Percentiles rank a stretch among this genome's conserved stretches.
These are phyloP conservation scores for Candida piceae DNA, from an alignment of 805 yeast species.

Conservation along the genomic window DNA sequence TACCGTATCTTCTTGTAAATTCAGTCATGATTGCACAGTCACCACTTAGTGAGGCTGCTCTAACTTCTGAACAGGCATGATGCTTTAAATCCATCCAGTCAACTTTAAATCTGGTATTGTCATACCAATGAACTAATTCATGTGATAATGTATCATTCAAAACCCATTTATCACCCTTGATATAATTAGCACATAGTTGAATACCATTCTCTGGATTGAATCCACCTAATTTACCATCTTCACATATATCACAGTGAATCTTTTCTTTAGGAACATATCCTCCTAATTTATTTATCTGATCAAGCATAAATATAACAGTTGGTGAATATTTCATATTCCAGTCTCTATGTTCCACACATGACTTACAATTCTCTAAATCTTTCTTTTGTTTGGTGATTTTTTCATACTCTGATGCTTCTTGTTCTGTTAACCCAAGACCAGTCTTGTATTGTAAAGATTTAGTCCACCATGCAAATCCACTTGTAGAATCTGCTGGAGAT, in stretches of 20 bases:
- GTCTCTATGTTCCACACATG: constrained; percentile 70
- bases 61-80: constrained; percentile 94
- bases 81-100: constrained; percentile 82
- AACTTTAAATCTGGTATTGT: constrained; percentile 79
- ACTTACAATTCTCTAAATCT: constrained; percentile 43
- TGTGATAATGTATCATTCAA: constrained; percentile 89
- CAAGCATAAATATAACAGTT: constrained; percentile 78
- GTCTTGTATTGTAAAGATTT: constrained; percentile 65
- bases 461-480: constrained; percentile 73
- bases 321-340: constrained; percentile 83
- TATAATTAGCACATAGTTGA: constrained; percentile 78
- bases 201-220: constrained; percentile 89
- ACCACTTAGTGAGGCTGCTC: constrained; percentile 91
- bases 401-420: constrained; percentile 53
- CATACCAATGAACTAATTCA: constrained; percentile 91
- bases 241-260: constrained; percentile 78
- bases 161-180: constrained; percentile 60
- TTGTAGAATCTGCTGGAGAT: constrained; percentile 28
- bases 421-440: constrained; percentile 55
- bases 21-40: constrained; percentile 92
- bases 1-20: constrained; percentile 39
- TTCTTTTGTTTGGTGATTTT: constrained; percentile 32
- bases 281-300: constrained; percentile 66
- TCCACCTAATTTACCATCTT: constrained; percentile 83
- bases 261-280: constrained; percentile 44